phyloP scores from a whole-genome alignment of 225 moss, liverwort and hornwort species.

The Takakia lepidozioides region DNA sequence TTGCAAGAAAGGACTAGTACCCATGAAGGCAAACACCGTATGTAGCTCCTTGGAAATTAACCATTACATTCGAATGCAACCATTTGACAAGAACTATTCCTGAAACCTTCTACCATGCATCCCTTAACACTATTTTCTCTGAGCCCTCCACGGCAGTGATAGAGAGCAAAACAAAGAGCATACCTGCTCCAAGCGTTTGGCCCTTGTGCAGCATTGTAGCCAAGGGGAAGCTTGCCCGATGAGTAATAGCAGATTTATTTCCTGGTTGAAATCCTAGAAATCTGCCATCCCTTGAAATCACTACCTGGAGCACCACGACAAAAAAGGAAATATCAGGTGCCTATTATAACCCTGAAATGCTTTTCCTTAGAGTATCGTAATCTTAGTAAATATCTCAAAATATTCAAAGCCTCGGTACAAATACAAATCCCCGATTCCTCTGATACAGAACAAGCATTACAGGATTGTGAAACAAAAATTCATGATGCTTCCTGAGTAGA shows the following conservation, averaged over 20 bases:
- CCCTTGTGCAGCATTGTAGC: constrained; percentile 31
- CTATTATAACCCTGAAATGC: background rate
- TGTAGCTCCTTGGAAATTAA: background rate
- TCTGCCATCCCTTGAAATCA: constrained; percentile 28
- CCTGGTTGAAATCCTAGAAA: constrained; percentile 47
- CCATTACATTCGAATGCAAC: background rate
- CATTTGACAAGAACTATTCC: too few species aligned
- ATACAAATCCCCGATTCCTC: too few species aligned
- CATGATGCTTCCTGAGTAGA: too few species aligned
- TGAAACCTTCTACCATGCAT: too few species aligned
- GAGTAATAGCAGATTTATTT: constrained; percentile 28
- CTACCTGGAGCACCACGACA: constrained; percentile 19
- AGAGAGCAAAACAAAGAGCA: background rate
- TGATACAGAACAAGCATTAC: too few species aligned
- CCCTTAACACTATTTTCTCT: too few species aligned
- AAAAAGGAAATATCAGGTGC: background rate
- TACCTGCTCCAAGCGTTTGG: constrained; percentile 34
- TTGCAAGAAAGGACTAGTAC: too few species aligned
- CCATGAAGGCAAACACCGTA: too few species aligned
- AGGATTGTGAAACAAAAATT: too few species aligned
- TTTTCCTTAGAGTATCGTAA: background rate
- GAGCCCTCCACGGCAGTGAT: too few species aligned
- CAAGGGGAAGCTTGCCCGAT: constrained; percentile 38
- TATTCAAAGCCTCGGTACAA: too few species aligned
- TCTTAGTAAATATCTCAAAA: too few species aligned